Evolutionary conservation across 345 rosid species (phyloP), one percentile per base, ranked within the genome.

Genomic region (Eucalyptus tenuipes): DNA sequence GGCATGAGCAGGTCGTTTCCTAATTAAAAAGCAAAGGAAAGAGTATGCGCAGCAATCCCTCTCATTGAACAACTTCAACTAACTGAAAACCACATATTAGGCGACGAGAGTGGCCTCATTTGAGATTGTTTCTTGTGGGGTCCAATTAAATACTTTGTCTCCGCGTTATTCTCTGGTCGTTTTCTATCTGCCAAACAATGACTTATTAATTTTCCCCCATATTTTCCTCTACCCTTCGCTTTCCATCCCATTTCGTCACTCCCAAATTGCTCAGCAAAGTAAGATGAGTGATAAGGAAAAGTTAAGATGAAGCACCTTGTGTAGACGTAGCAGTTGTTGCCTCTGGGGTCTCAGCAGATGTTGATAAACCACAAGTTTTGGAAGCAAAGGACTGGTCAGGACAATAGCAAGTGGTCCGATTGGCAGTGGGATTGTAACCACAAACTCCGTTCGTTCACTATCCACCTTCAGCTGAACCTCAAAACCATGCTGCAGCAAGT

Each of bases 391-490:
- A 31, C 81, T 22, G 89, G 33, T 44, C 86, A 13, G 86, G 42
- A 87, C 90, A 89, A 57, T 45, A 89, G 86, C 90, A 89, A 31
- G 86, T 85, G 27, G 86, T 18, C 79, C 37, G 48, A 80, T 86
- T 75, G 8, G 31, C 31, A 14, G 22, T 8, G n/a, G 24, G 3
- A 47, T 89, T 59, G 31, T 79, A 89, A 20, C 90, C 90, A 31
- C 88, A 89, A 33, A 53, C 86, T 49, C 90, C 90, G 42, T 55
- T 86, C 42, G 86, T 17, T 18, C 52, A 80, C 25, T 25, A 37
- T 86, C 88, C 80, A 79, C 86, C 45, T 86, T 89, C 86, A 89
- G 68, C 88, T 86, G 47, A 61, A 89, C 90, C 81, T 89, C 86
- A 50, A 89, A 89, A 18, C 90, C 90, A 22, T 53, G 33, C 44